phyloP scores from a whole-genome alignment of 225 moss, liverwort and hornwort species.

The Thuidium tamariscinum region DNA sequence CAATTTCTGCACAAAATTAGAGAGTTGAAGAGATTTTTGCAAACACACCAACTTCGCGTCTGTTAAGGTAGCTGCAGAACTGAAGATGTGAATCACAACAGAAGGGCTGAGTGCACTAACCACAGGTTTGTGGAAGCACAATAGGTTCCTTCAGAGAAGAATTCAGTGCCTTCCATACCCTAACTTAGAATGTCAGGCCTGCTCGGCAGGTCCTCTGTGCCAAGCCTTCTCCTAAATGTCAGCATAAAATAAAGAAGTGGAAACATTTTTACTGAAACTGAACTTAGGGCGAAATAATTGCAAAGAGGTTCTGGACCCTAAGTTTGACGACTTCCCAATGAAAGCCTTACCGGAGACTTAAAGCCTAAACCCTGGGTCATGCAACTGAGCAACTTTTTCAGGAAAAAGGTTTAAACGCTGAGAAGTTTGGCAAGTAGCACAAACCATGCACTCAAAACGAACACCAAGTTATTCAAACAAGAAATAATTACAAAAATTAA shows the following conservation, averaged over 20 bases:
- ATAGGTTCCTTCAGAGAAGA: not conserved
- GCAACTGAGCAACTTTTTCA: not conserved
- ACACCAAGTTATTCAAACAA: not conserved
- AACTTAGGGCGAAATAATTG: not conserved
- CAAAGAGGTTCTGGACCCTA: not conserved
- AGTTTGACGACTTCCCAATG: not conserved
- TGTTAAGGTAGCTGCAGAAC: not conserved
- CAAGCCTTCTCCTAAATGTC: not conserved
- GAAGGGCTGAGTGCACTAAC: not conserved
- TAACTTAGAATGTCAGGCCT: not conserved
- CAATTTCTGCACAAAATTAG: not conserved
- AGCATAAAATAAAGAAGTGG: not conserved
- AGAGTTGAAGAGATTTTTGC: not conserved
- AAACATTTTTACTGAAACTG: not conserved
- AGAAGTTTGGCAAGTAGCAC: not conserved
- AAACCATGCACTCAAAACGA: not conserved
- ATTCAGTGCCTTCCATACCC: not conserved
- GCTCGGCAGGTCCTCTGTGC: not conserved
- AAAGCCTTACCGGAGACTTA: not conserved
- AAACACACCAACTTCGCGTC: not conserved
- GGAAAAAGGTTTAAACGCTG: too few relatives aligned
- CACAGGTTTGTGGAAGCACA: not conserved
- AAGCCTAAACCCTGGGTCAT: not conserved
- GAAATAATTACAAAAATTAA: not conserved
- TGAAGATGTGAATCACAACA: not conserved